Base-by-base conservation (phyloP, 2,329 filamentous ascomycete genomes). In the Talaromyces sp. region DNA sequence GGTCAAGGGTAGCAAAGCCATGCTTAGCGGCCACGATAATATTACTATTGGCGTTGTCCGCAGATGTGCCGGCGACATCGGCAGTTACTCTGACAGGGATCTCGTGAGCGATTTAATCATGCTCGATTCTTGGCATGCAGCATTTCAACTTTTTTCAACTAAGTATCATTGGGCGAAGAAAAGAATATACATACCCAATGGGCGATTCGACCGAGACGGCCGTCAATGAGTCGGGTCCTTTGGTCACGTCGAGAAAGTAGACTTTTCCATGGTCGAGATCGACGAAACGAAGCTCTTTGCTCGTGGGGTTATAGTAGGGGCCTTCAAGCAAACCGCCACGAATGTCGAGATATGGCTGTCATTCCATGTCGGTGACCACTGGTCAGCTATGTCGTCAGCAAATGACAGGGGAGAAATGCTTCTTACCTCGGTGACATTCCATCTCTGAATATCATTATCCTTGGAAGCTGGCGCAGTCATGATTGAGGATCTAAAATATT, bases 1-100 rank as follows among this genome's bases (percentile, higher is more conserved):
- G 85, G 71, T 96, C 85, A 66, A 93, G 81, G 57, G 90, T 80
- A n/a, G 90, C 92, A 67, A 90, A 85, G 62, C 92, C 92, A 72
- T 88, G 83, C 79, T 96, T 96, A 71, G 89, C 85, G 51, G 87
- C 92, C 66, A 93, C 83, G 60, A 91, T 79, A 72, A 96, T 88
- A 69, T 26, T 26, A 69, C 5, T 26, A 26, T 87, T 85, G 17
- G 56, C 21, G 55, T 89, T 78, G 56, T 71, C 66, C 56, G 61
- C 54, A 59, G 68, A 66, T 24, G 66, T 85, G 64, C 81, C 80
- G 62, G 85, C 81, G 59, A 96, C 90, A 74, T 96, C 88, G 58
- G 88, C 89, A 46, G 92, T 96, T 52, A 91, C 87, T 26, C 83
- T 84, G 59, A 31, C 48, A 52, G 21, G 48, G 24, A 29, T 52